These are phyloP conservation scores for Isatis tinctoria DNA, from an alignment of 345 rosid species.

Conservation along the genomic window DNA sequence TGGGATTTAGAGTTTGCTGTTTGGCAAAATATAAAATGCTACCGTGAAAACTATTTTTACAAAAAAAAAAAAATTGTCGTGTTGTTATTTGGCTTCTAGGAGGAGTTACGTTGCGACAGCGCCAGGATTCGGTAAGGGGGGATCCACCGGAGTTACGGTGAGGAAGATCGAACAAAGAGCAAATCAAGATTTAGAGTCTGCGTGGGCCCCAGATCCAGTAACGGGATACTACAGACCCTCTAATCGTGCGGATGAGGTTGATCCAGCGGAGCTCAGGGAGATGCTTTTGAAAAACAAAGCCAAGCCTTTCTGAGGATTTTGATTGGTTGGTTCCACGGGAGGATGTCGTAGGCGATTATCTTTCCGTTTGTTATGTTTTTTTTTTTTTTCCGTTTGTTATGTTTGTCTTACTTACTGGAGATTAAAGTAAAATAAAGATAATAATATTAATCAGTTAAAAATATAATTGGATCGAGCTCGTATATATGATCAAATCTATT, in stretches of 20 bases:
- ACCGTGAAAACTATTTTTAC: background rate
- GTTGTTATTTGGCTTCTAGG: conserved; percentile 16
- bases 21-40: background rate
- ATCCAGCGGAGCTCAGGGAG: conserved; percentile 60
- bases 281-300: conserved; percentile 51
- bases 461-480: background rate
- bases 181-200: conserved; percentile 33
- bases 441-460: background rate
- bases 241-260: conserved; percentile 50
- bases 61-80: background rate
- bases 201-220: conserved; percentile 73
- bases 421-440: background rate
- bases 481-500: background rate
- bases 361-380: background rate
- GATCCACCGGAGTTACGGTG: conserved; percentile 31
- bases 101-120: conserved; percentile 47
- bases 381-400: background rate
- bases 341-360: background rate
- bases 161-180: conserved; percentile 36
- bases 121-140: conserved; percentile 31
- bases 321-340: background rate
- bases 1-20: background rate
- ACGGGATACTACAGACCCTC: conserved; percentile 71
- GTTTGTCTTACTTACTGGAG: background rate
- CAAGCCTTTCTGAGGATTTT: conserved; percentile 24